Evolutionary conservation across 805 yeast genomes (phyloP).

Genomic region (Isabelozyma rhagii): DNA sequence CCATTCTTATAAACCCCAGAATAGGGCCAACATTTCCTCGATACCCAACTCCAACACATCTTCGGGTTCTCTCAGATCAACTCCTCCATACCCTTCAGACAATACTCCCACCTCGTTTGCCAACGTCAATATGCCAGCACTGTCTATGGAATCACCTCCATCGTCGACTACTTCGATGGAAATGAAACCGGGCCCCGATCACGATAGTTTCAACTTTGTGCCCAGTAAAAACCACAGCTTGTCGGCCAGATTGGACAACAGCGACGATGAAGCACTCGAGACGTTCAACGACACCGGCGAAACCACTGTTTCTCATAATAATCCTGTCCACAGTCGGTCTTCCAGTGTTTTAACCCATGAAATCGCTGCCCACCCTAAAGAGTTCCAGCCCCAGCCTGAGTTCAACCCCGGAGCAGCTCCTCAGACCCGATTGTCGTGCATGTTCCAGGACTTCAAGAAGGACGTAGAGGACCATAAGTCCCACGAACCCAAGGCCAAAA

Average conservation of each 20-base stretch:
- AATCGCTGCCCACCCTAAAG: neutral
- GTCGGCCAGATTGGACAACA: slow-evolving; percentile 2
- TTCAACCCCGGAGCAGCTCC: neutral
- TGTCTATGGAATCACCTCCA: neutral
- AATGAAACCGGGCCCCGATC: neutral
- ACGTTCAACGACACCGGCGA: slow-evolving; percentile 1
- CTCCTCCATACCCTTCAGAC: neutral
- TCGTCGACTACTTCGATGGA: neutral
- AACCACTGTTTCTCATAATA: neutral
- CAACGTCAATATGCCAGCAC: neutral
- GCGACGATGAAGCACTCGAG: slow-evolving; percentile 1
- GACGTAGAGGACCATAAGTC: slow-evolving; percentile 24
- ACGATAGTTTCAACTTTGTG: slow-evolving; percentile 11
- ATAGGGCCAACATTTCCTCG: neutral
- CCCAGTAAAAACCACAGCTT: slow-evolving; percentile 14
- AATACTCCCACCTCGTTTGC: neutral
- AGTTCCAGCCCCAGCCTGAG: neutral
- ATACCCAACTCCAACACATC: neutral
- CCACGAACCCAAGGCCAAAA: slow-evolving; percentile 9
- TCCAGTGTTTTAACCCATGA: neutral
- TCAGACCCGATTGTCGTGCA: slow-evolving; percentile 19
- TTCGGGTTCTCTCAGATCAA: neutral
- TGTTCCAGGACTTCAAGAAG: slow-evolving; percentile 24
- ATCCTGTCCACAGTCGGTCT: neutral
- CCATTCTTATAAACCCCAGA: neutral